These are phyloP conservation scores for Paxillus ammoniavirescens DNA, from an alignment of 768 basidiomycete genomes.

Conservation along the genomic window DNA sequence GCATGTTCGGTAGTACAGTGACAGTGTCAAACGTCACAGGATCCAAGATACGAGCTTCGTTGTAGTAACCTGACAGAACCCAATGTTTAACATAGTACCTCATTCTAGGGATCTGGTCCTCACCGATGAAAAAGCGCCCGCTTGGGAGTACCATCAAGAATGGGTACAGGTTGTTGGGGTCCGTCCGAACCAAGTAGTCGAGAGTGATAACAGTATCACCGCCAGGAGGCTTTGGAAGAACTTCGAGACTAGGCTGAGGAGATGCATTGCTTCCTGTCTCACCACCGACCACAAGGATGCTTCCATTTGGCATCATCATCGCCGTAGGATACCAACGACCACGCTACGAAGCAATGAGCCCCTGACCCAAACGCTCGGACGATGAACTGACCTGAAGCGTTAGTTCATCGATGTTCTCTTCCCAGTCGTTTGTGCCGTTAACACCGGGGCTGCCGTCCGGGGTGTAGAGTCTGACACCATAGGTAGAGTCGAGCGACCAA, in stretches of 20 bases:
- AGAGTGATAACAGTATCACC: slow-evolving; percentile 60
- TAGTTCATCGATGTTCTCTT: slow-evolving; percentile 62
- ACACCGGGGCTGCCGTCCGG: slow-evolving; percentile 67
- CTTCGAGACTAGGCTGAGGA: slow-evolving; percentile 67
- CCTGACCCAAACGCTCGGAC: not conserved
- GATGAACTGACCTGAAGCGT: slow-evolving; percentile 51
- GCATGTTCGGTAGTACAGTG: slow-evolving; percentile 64
- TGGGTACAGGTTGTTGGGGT: slow-evolving; percentile 81
- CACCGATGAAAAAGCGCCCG: slow-evolving; percentile 67
- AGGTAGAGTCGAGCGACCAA: slow-evolving; percentile 71
- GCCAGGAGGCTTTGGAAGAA: slow-evolving; percentile 64
- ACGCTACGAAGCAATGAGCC: slow-evolving; percentile 32
- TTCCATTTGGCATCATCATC: slow-evolving; percentile 69
- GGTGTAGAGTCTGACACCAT: slow-evolving; percentile 68
- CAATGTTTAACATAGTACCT: not conserved
- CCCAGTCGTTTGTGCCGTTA: slow-evolving; percentile 78
- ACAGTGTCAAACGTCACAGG: slow-evolving; percentile 63
- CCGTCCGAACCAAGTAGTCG: slow-evolving; percentile 67
- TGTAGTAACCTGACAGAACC: slow-evolving; percentile 61
- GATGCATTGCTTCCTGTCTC: slow-evolving; percentile 68
- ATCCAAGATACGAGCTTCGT: slow-evolving; percentile 76
- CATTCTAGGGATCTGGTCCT: slow-evolving; percentile 15
- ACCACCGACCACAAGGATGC: slow-evolving; percentile 72
- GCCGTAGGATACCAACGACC: slow-evolving; percentile 76
- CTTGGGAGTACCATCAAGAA: slow-evolving; percentile 73